Conservation (phyloP, 1,284 basidiomycete species). For the Stereum hirsutum region DNA sequence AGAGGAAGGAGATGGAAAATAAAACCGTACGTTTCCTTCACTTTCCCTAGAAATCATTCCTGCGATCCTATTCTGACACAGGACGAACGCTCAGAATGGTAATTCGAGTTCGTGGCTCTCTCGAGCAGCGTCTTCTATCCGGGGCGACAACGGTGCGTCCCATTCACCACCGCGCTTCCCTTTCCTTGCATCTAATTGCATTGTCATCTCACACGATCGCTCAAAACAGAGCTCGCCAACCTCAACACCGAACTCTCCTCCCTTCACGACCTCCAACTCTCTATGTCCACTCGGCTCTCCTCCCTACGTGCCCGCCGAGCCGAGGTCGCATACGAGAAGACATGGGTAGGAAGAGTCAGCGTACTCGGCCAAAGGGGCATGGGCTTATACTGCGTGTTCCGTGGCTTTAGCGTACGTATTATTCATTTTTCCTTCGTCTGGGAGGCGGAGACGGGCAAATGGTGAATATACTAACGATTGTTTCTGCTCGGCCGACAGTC, state of each 20-base stretch:
- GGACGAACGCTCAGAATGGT: constrained; percentile 15
- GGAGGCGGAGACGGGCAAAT: no score
- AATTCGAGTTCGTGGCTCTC: constrained; percentile 30
- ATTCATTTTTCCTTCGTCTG: constrained; percentile 1
- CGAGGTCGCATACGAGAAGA: constrained; percentile 39
- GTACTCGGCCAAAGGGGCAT: constrained; percentile 22
- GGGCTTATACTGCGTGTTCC: constrained; percentile 51
- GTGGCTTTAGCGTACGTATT: constrained; percentile 50
- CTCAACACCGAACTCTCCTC: constrained; percentile 48
- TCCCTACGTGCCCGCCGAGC: constrained; percentile 38
- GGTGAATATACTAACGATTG: neutral
- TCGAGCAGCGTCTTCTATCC: constrained; percentile 36
- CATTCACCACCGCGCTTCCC: neutral
- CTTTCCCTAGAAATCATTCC: neutral
- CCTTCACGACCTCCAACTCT: constrained; percentile 54
- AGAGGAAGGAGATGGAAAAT: constrained; percentile 5
- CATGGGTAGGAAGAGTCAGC: constrained; percentile 44
- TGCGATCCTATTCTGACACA: neutral
- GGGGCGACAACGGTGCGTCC: constrained; percentile 36
- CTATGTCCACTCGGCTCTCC: constrained; percentile 55
- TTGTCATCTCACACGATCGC: constrained; percentile 1
- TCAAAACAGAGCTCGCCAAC: constrained; percentile 20
- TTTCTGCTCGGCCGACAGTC: constrained; percentile 29
- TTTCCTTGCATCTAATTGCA: neutral
- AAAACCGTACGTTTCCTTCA: constrained; percentile 7